A percentile compares a stretch with the other conserved stretches of the same genome.
Evolutionary conservation across 345 rosid genomes (phyloP).

Genomic region (Syzygium oleosum): DNA sequence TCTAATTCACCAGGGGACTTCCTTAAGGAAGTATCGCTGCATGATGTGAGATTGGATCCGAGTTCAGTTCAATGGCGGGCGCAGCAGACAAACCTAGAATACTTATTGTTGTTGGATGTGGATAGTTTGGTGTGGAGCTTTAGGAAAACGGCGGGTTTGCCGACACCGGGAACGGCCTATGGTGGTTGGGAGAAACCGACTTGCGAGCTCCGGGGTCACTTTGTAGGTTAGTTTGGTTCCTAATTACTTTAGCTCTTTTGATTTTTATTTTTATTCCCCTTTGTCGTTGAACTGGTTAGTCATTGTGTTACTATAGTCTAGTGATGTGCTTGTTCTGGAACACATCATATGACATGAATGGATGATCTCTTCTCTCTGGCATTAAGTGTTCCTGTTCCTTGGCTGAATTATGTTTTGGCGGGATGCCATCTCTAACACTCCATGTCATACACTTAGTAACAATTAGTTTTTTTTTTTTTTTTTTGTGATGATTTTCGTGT

Average conservation of each 20-base stretch:
- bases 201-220: conserved; percentile 87
- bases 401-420: not conserved
- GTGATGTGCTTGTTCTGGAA: not conserved
- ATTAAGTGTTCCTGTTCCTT: not conserved
- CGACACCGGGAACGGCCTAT: conserved; percentile 50
- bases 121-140: conserved; percentile 83
- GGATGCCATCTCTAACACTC: not conserved
- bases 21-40: conserved; percentile 70
- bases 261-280: not conserved
- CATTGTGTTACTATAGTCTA: not conserved
- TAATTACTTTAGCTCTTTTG: not conserved
- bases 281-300: not conserved
- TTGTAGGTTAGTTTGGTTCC: conserved; percentile 48
- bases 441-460: not conserved
- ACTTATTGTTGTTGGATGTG: conserved; percentile 73
- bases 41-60: conserved; percentile 67
- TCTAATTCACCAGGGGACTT: conserved; percentile 25
- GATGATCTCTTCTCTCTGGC: not conserved
- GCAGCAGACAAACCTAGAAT: conserved; percentile 83
- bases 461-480: not conserved
- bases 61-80: conserved; percentile 57
- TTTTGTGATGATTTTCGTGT: not conserved
- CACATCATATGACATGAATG: not conserved
- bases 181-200: conserved; percentile 85
- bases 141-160: conserved; percentile 67